Base-by-base conservation (phyloP, 2,329 filamentous ascomycete species). In the Exophiala sp. region DNA sequence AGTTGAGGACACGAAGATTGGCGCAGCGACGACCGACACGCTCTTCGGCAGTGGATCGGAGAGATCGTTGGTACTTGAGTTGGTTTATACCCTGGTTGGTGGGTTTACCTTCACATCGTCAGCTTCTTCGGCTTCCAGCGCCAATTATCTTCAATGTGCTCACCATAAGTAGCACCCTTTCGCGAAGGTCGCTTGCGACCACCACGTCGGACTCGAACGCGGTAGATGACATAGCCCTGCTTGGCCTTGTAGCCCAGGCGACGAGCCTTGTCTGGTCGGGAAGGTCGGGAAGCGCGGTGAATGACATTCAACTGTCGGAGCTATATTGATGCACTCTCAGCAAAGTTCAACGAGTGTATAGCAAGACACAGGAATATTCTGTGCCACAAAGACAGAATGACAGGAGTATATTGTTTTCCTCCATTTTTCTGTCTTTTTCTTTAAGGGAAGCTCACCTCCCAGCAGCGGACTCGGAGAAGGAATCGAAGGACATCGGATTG, bases 41-140 rank as follows among this genome's bases (percentile, higher is more conserved):
- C 88, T 99, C 94, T 85, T 99, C 95, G 71, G 95, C 95, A 70
- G 94, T 99, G 71, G 92, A 84, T 78, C 88, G 88, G 76, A 97
- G 91, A 67, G 94, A 97, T 77, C 92, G 90, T 87, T 99, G 95
- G 88, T 97, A 99, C 86, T 99, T 99, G 77, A 99, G 91, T 85
- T 99, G 94, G 87, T 99, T 99, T 71, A 99, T 84, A 90, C 94
- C 94, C 86, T 96, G 91, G 89, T 97, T 99, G 87, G 94, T 99
- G 76, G 94, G 94, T 85, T 99, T 99, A 86, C 94, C 91, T 96
- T 29, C 10, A 16, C n/a, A 16, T 32, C 44, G 11, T 35, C 47
- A 40, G 11, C 14, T 21, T 41, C 29, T 21, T 14, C 16, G 42
- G 12, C 39, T 41, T 9, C 51, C 16, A 18, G 40, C 42, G 47